phyloP scores from a whole-genome alignment of 164 flowering plant species.

The Berberis vulgaris region DNA sequence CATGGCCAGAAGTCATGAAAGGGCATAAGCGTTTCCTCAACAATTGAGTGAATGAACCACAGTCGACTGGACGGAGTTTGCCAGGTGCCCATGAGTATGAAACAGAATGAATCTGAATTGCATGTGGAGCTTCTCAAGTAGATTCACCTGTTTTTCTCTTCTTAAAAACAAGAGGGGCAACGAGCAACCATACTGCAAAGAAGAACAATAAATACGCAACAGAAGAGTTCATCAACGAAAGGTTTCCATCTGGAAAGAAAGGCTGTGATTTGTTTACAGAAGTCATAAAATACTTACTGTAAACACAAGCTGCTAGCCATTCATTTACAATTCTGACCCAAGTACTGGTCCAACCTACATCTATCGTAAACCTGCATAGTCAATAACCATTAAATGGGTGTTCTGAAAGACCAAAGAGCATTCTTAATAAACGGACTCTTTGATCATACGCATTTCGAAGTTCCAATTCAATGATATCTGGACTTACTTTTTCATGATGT shows the following conservation, averaged over 20 bases:
- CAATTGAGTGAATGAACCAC: no score
- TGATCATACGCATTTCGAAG: no score
- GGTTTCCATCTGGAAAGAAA: not conserved
- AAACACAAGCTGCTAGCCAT: conserved; percentile 81
- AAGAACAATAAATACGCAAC: not conserved
- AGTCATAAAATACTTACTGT: conserved; percentile 41
- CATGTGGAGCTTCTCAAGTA: conserved; percentile 5
- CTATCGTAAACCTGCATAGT: conserved; percentile 79
- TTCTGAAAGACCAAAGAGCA: no score
- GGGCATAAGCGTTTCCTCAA: no score
- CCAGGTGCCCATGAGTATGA: no score
- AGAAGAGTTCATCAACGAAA: not conserved
- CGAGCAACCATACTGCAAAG: conserved; percentile 72
- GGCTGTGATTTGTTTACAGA: not conserved
- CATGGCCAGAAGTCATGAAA: no score
- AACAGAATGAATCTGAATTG: not conserved
- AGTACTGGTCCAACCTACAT: conserved; percentile 94
- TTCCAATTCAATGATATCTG: conserved; percentile 1
- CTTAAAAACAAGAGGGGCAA: conserved; percentile 58
- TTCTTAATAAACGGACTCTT: no score
- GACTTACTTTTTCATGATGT: conserved; percentile 61
- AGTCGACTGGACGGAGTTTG: no score
- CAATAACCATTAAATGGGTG: not conserved
- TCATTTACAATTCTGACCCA: conserved; percentile 88
- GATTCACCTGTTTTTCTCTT: conserved; percentile 27